phyloP scores from a whole-genome alignment of 176 grass and related monocot species.

The Rhynchospora pubera region DNA sequence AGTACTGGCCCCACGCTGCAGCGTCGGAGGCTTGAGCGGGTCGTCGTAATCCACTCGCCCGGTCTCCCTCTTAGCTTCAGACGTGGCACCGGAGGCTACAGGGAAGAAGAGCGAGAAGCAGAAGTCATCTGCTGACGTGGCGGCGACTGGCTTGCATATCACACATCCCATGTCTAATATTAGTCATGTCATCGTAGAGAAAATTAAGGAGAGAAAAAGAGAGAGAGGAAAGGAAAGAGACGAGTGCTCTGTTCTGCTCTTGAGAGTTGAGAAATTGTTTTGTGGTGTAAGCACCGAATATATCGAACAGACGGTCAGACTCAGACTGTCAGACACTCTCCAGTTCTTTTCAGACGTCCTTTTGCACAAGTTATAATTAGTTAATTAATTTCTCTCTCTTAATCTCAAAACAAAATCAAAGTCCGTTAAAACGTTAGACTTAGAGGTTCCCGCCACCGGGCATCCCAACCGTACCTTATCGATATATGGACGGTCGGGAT shows the following conservation, averaged over 20 bases:
- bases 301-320: not conserved
- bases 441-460: too few relatives aligned
- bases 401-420: too few relatives aligned
- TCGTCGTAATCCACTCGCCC: not conserved
- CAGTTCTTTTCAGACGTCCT: not conserved
- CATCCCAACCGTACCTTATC: too few relatives aligned
- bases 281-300: not conserved
- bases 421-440: too few relatives aligned
- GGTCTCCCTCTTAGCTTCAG: not conserved
- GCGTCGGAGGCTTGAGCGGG: conserved; percentile 36
- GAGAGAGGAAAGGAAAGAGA: not conserved
- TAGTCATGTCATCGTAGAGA: conserved; percentile 32
- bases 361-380: not conserved
- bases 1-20: not conserved
- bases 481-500: too few relatives aligned
- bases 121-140: conserved; percentile 11
- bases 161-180: conserved; percentile 62
- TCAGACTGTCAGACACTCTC: not conserved
- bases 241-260: not conserved
- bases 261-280: not conserved
- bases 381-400: too few relatives aligned
- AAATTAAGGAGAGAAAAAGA: conserved; percentile 1
- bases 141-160: conserved; percentile 55
- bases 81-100: not conserved
- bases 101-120: conserved; percentile 50